Percentiles rank a stretch among this genome's conserved stretches.
Evolutionary conservation across 2,329 filamentous ascomycete species (phyloP).

Genomic region (Phaeophleospora eucalypticola): DNA sequence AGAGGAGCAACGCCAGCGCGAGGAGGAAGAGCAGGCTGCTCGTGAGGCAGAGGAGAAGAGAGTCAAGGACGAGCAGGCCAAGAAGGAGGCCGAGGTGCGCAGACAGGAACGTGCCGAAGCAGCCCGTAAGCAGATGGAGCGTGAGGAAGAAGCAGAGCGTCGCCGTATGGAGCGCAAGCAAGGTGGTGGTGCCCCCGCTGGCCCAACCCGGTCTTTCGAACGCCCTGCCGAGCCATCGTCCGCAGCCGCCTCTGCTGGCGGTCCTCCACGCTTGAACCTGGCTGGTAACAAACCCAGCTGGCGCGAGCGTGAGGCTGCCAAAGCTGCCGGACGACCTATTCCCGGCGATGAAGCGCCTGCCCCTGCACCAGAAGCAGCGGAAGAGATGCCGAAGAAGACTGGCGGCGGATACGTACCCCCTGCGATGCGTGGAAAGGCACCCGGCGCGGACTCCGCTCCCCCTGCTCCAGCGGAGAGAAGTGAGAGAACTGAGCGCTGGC

Average conservation of each 20-base stretch:
- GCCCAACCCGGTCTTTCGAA: slow-evolving; percentile 26
- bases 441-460: slow-evolving; percentile 27
- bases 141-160: slow-evolving; percentile 85
- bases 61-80: slow-evolving; percentile 50
- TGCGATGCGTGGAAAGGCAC: slow-evolving; percentile 36
- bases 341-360: slow-evolving; percentile 29
- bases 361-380: no score
- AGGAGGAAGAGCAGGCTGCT: slow-evolving; percentile 82
- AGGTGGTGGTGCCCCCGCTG: slow-evolving; percentile 34
- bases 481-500: slow-evolving; percentile 24
- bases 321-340: slow-evolving; percentile 34
- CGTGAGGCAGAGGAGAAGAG: slow-evolving; percentile 75
- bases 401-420: slow-evolving; percentile 48
- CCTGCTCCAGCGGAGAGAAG: slow-evolving; percentile 24
- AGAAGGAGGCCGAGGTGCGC: slow-evolving; percentile 62
- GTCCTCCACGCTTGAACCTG: slow-evolving; percentile 60
- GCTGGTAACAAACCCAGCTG: slow-evolving; percentile 58
- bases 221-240: slow-evolving; percentile 28
- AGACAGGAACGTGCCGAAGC: slow-evolving; percentile 49
- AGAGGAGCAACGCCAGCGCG: slow-evolving; percentile 75
- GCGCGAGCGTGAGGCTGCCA: slow-evolving; percentile 66
- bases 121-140: slow-evolving; percentile 39
- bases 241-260: slow-evolving; percentile 46
- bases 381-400: slow-evolving; percentile 39
- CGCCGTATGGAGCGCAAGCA: slow-evolving; percentile 60